Evolutionary conservation across 306 rosid species (phyloP), one percentile per base, ranked within the genome.

Genomic region (Vigna mungo): DNA sequence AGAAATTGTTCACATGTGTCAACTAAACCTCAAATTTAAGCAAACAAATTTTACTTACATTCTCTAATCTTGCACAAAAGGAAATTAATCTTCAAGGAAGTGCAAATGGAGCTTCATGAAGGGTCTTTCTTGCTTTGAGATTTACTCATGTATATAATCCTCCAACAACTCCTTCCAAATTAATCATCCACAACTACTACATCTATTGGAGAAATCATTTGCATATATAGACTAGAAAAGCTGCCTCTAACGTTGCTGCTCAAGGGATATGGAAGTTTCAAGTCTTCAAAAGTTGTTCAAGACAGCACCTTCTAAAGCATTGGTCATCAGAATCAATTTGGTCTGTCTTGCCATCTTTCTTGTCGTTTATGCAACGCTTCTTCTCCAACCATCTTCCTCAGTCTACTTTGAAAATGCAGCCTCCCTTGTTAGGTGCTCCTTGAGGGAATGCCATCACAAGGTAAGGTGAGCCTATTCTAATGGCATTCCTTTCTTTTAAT

Each of bases 381-480:
- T 92, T 84, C 97, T 95, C 49, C 92, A 87, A 72, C 97, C 98
- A 7, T 85, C 96, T 66, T 82, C 90, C 36, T 86, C 97, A 0
- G 13, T 78, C 56, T 94, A 94, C 80, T 86, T 87, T 17, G 86
- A 88, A 27, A 90, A 90, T 84, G 90, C 96, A 6, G 91, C 89
- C 4, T 87, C 94, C 7, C 78, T 88, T 39, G 90, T 90, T n/a
- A 71, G 88, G 71, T 95, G 97, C 85, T 92, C 99, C 25, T 68
- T 95, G 80, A 84, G 80, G 0, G 94, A 88, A 78, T 92, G 97
- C 81, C 91, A 81, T 87, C 96, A 86, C 86, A 92, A 95, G 94
- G 99, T 91, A 88, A 95, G 97, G 97, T 95, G 97, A 92, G 97
- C 91, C 76, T 75, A 46, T 70, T 82, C 64, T 44, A 49, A 75